These are phyloP conservation scores for Abrus precatorius DNA, from an alignment of 306 rosid species.

Conservation along the genomic window DNA sequence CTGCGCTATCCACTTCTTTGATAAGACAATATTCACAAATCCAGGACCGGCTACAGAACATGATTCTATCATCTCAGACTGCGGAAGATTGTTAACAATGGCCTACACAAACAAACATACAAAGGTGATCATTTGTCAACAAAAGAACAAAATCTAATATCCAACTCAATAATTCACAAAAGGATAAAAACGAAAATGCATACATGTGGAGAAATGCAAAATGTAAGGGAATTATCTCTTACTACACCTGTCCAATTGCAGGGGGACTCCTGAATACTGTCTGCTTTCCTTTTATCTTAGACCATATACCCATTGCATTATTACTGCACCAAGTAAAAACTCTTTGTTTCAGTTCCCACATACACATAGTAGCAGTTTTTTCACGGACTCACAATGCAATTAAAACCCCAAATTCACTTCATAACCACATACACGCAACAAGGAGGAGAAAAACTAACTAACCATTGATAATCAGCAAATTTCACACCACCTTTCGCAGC, in stretches of 20 bases:
- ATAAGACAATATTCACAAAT: constrained; percentile 64
- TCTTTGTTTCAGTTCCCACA: too few species aligned
- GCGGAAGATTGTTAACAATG: constrained; percentile 72
- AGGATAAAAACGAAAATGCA: neutral
- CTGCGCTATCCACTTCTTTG: constrained; percentile 86
- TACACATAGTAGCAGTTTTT: too few species aligned
- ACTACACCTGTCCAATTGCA: constrained; percentile 77
- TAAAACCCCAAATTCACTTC: constrained; percentile 8
- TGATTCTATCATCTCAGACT: constrained; percentile 64
- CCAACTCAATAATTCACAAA: constrained; percentile 28
- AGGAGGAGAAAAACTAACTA: neutral
- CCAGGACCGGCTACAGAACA: constrained; percentile 63
- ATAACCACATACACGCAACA: neutral
- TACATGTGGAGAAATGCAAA: too few species aligned
- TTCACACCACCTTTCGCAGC: constrained; percentile 69
- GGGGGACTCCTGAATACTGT: constrained; percentile 65
- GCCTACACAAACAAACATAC: constrained; percentile 55
- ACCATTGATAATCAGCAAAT: constrained; percentile 93
- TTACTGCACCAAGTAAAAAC: constrained; percentile 59
- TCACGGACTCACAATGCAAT: neutral
- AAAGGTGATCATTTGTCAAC: neutral
- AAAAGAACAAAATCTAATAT: neutral
- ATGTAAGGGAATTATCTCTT: constrained; percentile 5
- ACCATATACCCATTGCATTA: constrained; percentile 85
- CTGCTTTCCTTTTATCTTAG: constrained; percentile 76